Conservation (phyloP, 2,329 filamentous ascomycete species). For the Tricladium varicosporioides region DNA sequence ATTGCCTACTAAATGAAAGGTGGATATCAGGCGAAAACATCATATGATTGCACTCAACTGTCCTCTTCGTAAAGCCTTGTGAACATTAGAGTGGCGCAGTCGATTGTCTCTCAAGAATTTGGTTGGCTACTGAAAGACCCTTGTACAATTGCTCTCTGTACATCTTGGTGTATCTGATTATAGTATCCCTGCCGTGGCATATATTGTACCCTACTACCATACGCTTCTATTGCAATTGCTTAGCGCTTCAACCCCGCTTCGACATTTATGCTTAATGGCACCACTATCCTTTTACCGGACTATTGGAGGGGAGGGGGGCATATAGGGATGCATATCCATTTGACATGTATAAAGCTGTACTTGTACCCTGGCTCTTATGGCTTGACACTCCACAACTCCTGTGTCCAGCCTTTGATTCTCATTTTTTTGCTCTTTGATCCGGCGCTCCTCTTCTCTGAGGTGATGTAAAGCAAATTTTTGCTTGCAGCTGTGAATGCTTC, state of each 20-base stretch:
- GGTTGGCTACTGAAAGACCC: slow-evolving; percentile 1
- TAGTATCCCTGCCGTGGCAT: neutral
- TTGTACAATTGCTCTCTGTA: neutral
- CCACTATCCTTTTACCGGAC: neutral
- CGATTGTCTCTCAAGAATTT: slow-evolving; percentile 2
- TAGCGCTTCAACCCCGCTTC: neutral
- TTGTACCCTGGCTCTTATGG: slow-evolving; percentile 8
- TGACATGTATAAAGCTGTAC: neutral
- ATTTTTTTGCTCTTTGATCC: slow-evolving; percentile 55
- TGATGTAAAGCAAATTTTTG: slow-evolving; percentile 43
- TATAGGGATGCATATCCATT: neutral
- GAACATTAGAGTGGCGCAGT: slow-evolving; percentile 14
- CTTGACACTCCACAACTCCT: slow-evolving; percentile 53
- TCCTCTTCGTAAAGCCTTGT: neutral
- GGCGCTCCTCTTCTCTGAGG: slow-evolving; percentile 47
- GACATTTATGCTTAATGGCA: neutral
- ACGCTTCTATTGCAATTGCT: no score
- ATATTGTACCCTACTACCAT: no score
- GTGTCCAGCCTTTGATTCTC: slow-evolving; percentile 60
- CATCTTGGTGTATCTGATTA: neutral
- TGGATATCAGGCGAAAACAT: neutral
- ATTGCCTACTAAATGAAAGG: no score
- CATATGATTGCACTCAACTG: neutral
- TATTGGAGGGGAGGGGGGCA: neutral
- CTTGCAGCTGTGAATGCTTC: slow-evolving; percentile 62